Conservation (phyloP, 768 basidiomycete species). For the Postia placenta region DNA sequence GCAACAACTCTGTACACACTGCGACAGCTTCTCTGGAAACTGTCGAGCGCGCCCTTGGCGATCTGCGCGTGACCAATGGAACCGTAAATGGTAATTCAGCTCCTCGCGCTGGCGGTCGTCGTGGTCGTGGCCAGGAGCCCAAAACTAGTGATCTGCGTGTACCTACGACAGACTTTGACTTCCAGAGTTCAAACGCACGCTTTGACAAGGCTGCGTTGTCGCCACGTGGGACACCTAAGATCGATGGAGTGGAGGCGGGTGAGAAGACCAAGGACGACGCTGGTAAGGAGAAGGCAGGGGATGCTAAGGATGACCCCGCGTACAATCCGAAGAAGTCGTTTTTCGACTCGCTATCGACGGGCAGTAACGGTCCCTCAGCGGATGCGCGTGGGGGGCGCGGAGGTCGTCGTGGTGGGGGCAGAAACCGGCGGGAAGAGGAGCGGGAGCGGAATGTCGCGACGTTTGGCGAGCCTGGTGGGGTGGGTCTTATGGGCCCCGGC, state of each 20-base stretch:
- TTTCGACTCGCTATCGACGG: slow-evolving; percentile 66
- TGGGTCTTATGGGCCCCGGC: slow-evolving; percentile 72
- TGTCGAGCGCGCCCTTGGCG: slow-evolving; percentile 52
- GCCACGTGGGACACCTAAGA: slow-evolving; percentile 21
- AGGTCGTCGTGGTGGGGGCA: slow-evolving; percentile 43
- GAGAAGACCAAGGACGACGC: slow-evolving; percentile 25
- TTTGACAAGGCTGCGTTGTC: slow-evolving; percentile 68
- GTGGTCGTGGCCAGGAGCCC: slow-evolving; percentile 26
- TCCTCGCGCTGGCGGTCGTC: slow-evolving; percentile 27
- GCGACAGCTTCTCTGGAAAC: slow-evolving; percentile 73
- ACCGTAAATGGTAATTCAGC: slow-evolving; percentile 13
- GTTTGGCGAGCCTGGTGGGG: slow-evolving; percentile 80
- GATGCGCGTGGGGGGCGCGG: slow-evolving; percentile 40
- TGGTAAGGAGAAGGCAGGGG: slow-evolving; percentile 24
- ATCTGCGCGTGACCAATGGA: slow-evolving; percentile 36
- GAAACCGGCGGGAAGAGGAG: slow-evolving; percentile 77
- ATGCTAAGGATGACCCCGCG: slow-evolving; percentile 37
- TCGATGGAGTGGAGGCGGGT: slow-evolving; percentile 23
- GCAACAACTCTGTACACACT: slow-evolving; percentile 54
- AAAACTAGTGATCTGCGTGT: slow-evolving; percentile 43
- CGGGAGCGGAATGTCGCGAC: slow-evolving; percentile 80
- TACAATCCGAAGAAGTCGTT: slow-evolving; percentile 79
- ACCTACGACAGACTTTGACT: slow-evolving; percentile 78
- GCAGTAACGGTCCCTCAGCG: slow-evolving; percentile 31
- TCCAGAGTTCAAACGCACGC: slow-evolving; percentile 66